Evolutionary conservation across 1,139 yeast species (phyloP), one percentile per base, ranked within the genome.

Genomic region (Protomyces inundatus): DNA sequence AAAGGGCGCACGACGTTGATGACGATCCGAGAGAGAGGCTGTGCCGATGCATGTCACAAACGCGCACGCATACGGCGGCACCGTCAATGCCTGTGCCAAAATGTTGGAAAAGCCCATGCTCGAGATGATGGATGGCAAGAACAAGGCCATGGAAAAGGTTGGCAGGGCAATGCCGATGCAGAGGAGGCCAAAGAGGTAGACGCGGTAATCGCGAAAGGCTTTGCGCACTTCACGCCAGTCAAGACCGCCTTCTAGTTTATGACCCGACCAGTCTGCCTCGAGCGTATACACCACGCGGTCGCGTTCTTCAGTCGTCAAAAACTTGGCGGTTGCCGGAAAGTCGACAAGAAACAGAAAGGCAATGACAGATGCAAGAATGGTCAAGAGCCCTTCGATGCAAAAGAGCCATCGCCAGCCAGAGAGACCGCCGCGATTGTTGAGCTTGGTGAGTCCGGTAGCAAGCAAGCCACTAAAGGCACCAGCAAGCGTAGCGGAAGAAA

Each of bases 321-420:
- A 54, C 10, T n/a, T 45, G 7, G 64, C 64, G 33, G 59, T 54
- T 3, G 33, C 58, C n/a, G 64, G 64, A 14, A 42, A 61, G 39
- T 55, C 53, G n/a, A 36, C 45, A 16, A 89, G 77, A 96, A 96
- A 89, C 70, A 90, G 89, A 45, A 96, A 96, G 4, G 96, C 96
- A 69, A 87, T 86, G 14, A 50, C 40, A 10, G 62, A 14, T 32
- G 37, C 55, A 51, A 51, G 76, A 6, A 87, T 77, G n/a, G 96
- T 87, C 55, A 88, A 77, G 56, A 83, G 73, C 12, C 87, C 87
- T 72, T 86, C 90, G 68, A 87, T 80, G 66, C 86, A 80, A 71
- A 84, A 86, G 73, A 84, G 83, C 90, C 90, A 86, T 74, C 85
- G 81, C 90, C 90, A 86, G 32, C 75, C 74, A 1, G 71, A 71